These are phyloP conservation scores for Scheffersomyces stipitis DNA, from an alignment of 805 yeast species.

Conservation along the genomic window DNA sequence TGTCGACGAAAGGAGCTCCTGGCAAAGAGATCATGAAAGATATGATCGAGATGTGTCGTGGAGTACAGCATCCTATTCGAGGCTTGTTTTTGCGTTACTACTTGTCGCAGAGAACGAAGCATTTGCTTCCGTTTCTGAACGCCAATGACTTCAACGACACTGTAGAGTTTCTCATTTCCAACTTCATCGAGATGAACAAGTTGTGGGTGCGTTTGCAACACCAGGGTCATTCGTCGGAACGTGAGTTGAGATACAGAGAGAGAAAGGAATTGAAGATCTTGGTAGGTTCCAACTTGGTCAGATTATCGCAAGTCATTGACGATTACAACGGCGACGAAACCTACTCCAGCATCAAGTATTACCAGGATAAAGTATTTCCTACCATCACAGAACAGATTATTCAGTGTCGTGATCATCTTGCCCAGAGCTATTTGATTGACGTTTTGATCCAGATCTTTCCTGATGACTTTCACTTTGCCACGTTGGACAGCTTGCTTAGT, in stretches of 20 bases:
- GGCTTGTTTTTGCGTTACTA: conserved; percentile 91
- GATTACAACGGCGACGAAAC: conserved; percentile 48
- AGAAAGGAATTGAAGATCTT: conserved; percentile 86
- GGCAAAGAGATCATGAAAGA: conserved; percentile 85
- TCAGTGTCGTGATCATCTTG: conserved; percentile 87
- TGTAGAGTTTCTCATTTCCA: conserved; percentile 75
- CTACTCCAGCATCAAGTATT: conserved; percentile 30
- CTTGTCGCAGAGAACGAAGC: conserved; percentile 78
- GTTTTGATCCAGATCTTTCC: conserved; percentile 94
- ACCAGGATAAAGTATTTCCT: conserved; percentile 64
- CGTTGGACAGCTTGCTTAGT: conserved; percentile 62
- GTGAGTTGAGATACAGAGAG: conserved; percentile 70
- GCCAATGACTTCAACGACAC: conserved; percentile 56
- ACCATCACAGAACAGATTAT: conserved; percentile 83
- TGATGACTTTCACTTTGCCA: conserved; percentile 80
- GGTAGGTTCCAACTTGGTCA: conserved; percentile 89
- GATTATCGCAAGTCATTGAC: conserved; percentile 81
- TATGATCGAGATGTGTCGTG: conserved; percentile 96
- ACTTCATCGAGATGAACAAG: conserved; percentile 96
- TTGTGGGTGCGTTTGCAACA: conserved; percentile 96
- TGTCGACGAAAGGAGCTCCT: conserved; percentile 77
- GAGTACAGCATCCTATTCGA: conserved; percentile 92
- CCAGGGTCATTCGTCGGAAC: conserved; percentile 87
- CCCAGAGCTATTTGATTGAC: conserved; percentile 89
- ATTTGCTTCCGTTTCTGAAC: conserved; percentile 48